A percentile compares a stretch with the other conserved stretches of the same genome.
These are phyloP conservation scores for Rhododendron simsii DNA, from an alignment of 148 eudicot genomes.

Conservation along the genomic window DNA sequence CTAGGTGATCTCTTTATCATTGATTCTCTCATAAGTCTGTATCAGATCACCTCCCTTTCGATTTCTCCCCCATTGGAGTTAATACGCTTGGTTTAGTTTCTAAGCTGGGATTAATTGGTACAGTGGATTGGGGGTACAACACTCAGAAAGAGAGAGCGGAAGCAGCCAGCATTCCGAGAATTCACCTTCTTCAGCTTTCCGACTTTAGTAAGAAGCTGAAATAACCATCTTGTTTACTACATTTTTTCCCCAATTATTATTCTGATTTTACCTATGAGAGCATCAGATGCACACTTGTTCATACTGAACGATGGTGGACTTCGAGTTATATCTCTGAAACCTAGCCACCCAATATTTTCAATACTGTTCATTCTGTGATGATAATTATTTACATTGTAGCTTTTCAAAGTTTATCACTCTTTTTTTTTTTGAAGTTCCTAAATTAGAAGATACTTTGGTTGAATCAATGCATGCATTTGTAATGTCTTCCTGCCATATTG, in stretches of 20 bases:
- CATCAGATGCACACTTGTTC: background rate
- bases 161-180: slow-evolving; percentile 71
- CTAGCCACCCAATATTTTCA: background rate
- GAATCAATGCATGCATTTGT: background rate
- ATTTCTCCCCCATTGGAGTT: background rate
- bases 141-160: slow-evolving; percentile 79
- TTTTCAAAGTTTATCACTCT: background rate
- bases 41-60: background rate
- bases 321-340: background rate
- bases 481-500: too few species aligned
- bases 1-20: slow-evolving; percentile 44
- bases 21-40: background rate
- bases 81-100: background rate
- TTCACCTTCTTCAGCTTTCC: slow-evolving; percentile 65
- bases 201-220: slow-evolving; percentile 88
- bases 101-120: slow-evolving; percentile 16
- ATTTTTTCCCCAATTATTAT: background rate
- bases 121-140: slow-evolving; percentile 98
- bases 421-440: background rate
- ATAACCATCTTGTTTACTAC: slow-evolving; percentile 23
- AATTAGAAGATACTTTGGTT: background rate
- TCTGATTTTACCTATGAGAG: background rate
- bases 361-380: background rate
- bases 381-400: background rate
- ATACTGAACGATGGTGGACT: background rate